Conservation (phyloP, 2,329 filamentous ascomycete genomes). For the Dothidotthia symphoricarpi region DNA sequence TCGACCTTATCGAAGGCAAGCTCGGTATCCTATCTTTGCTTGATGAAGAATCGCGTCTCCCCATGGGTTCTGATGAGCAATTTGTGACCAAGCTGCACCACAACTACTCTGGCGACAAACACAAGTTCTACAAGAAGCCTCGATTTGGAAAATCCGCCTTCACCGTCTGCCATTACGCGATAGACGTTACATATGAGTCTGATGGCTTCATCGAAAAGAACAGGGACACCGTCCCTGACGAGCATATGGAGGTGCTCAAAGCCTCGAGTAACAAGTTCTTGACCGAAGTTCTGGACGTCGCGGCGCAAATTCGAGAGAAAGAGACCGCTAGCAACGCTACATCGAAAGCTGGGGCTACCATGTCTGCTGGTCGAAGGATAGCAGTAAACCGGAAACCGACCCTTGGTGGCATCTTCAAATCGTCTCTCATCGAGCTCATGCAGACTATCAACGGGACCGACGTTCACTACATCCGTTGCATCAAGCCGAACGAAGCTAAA, state of each 20-base stretch:
- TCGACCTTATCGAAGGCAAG: conserved; percentile 96
- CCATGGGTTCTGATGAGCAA: conserved; percentile 95
- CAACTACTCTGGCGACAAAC: conserved; percentile 86
- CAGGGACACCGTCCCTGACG: conserved; percentile 95
- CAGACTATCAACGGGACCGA: conserved; percentile 96
- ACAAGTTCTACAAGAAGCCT: conserved; percentile 98
- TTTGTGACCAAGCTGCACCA: conserved; percentile 96
- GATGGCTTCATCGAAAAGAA: conserved; percentile 99
- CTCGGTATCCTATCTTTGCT: conserved; percentile 87
- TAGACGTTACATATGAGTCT: conserved; percentile 98
- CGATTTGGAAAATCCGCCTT: conserved; percentile 96
- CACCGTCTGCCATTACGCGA: conserved; percentile 96
- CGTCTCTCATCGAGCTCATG: conserved; percentile 97
- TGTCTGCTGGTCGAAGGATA: conserved; percentile 74
- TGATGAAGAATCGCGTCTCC: conserved; percentile 92
- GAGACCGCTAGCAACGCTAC: conserved; percentile 63
- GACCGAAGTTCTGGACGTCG: conserved; percentile 77
- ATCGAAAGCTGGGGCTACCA: conserved; percentile 66
- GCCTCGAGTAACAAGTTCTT: conserved; percentile 84
- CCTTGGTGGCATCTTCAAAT: conserved; percentile 97
- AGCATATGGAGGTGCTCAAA: conserved; percentile 91
- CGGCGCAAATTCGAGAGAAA: conserved; percentile 84
- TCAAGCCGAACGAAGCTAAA: conserved; percentile 98
- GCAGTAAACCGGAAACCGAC: conserved; percentile 96
- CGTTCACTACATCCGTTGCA: conserved; percentile 98